Base-by-base conservation (phyloP, 331 rosid species). In the Phaseolus coccineus region DNA sequence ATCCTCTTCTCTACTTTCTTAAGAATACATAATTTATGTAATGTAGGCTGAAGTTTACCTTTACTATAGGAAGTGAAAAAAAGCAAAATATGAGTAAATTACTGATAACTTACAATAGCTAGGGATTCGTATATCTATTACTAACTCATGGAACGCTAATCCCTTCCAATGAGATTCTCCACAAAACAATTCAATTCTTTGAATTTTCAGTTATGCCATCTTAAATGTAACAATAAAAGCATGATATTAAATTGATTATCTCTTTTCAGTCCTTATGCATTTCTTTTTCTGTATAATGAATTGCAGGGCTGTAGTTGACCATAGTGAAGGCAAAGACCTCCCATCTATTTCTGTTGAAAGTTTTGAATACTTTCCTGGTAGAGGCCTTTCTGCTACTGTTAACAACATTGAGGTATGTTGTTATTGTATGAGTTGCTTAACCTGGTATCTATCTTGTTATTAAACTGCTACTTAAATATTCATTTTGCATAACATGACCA, bases 231-330 rank as follows among this genome's bases (percentile, higher is more conserved):
- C 59, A 82, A 65, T 61, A 52, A 80, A 19, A 46, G 75, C 56
- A 37, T 48, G 35, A 52, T 55, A 7, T 57, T 12, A 67, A 74
- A 65, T 74, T 71, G 51, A 62, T 68, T 24, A 57, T 68, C 30
- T 76, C 40, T 59, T 69, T 9, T 51, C 70, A 55, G 64, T 56
- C 55, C 59, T 69, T 48, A 70, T 69, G 24, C 0, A 33, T 84
- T 80, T 59, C 61, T 82, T 52, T 61, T 40, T 28, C 59, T 48
- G 72, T 67, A 40, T 48, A 48, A 37, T 64, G 77, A 80, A 78
- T 85, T 83, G 81, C 91, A 96, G 99, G 87, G 99, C 99, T 80
- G 99, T 96, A 51, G 99, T 96, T 42, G 96, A 96, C 77, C 98
- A 96, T 78, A 91, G 97, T 72, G 90, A 88, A 73, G 99, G 99